Evolutionary conservation across 371 early-diverging fungal genomes (phyloP).

Genomic region (Synchytrium microbalum): DNA sequence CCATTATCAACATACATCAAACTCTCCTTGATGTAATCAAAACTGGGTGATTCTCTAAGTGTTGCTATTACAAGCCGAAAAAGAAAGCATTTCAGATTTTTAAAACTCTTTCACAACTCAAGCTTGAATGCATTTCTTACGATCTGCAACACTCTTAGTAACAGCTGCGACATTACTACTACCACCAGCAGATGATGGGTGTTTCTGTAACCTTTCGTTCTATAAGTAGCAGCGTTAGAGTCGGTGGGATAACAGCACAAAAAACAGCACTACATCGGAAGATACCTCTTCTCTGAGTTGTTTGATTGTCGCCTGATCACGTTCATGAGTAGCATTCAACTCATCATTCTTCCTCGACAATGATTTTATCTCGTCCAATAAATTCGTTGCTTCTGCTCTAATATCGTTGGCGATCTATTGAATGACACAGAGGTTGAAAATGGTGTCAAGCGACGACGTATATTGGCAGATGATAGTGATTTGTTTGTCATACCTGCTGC

Average conservation of each 20-base stretch:
- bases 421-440: conserved; percentile 6
- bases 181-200: not conserved
- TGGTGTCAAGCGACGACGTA: no score
- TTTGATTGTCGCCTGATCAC: conserved; percentile 12
- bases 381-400: conserved; percentile 58
- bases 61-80: not conserved
- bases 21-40: conserved; percentile 11
- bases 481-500: conserved; percentile 47
- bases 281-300: conserved; percentile 20
- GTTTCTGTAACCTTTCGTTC: conserved; percentile 2
- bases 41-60: conserved; percentile 13
- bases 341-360: conserved; percentile 57
- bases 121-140: not conserved
- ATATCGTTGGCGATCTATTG: conserved; percentile 61
- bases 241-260: conserved; percentile 32
- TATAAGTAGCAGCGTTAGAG: conserved; percentile 1
- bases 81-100: not conserved
- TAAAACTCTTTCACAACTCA: not conserved
- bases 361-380: conserved; percentile 61
- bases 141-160: not conserved
- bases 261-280: conserved; percentile 30
- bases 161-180: not conserved
- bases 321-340: conserved; percentile 38
- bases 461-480: no score
- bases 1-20: conserved; percentile 33